A percentile compares a stretch with the other conserved stretches of the same genome.
These are phyloP conservation scores for Phytopythium vexans DNA, from an alignment of 352 stramenopile genomes.

Conservation along the genomic window DNA sequence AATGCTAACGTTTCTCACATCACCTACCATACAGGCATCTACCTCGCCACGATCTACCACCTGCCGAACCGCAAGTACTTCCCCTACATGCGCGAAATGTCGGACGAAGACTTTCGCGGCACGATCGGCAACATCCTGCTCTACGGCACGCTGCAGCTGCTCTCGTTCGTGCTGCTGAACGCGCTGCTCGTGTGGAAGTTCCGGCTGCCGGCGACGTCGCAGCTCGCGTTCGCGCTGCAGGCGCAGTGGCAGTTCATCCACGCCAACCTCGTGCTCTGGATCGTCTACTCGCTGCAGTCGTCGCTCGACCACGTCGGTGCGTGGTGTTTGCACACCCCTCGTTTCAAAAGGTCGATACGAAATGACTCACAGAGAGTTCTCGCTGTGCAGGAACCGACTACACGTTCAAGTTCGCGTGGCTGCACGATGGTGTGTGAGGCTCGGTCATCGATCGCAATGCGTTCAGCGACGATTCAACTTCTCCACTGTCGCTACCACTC, in stretches of 20 bases:
- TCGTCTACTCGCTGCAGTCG: slow-evolving; percentile 28
- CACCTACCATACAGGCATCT: slow-evolving; percentile 12
- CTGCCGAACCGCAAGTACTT: slow-evolving; percentile 29
- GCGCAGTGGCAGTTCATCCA: slow-evolving; percentile 26
- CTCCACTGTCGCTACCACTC: no score
- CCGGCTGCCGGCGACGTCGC: slow-evolving; percentile 9
- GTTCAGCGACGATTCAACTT: no score
- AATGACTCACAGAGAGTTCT: neutral
- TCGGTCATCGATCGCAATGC: neutral
- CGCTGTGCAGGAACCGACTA: slow-evolving; percentile 21
- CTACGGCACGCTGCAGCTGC: slow-evolving; percentile 27
- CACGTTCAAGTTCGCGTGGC: slow-evolving; percentile 35
- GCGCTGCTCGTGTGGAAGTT: slow-evolving; percentile 16
- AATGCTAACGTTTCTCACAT: no score
- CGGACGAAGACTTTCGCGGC: slow-evolving; percentile 6
- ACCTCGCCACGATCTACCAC: slow-evolving; percentile 22
- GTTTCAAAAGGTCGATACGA: neutral
- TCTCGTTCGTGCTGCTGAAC: slow-evolving; percentile 21
- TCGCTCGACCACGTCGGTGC: slow-evolving; percentile 27
- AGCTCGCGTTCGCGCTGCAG: slow-evolving; percentile 18
- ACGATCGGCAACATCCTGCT: slow-evolving; percentile 19
- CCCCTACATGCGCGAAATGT: slow-evolving; percentile 13
- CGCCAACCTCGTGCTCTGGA: slow-evolving; percentile 27
- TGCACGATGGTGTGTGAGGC: slow-evolving; percentile 14
- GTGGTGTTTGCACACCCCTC: slow-evolving; percentile 1